phyloP scores from a whole-genome alignment of 1,139 yeast genomes.

The Sugiyamaella xylanicola region DNA sequence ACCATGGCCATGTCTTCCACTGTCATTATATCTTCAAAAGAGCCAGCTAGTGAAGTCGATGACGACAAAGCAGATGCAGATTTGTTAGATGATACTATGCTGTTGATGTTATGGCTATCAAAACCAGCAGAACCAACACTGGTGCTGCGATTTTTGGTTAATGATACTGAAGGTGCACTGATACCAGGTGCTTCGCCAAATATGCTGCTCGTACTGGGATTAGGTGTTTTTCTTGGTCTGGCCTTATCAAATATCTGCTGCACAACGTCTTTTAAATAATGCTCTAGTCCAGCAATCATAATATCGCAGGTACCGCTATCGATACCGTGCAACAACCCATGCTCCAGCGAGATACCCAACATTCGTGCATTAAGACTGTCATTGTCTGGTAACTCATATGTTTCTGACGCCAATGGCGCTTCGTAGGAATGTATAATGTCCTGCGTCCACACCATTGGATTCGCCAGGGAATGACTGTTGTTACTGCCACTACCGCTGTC shows the following conservation, averaged over 20 bases:
- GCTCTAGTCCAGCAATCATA: constrained; percentile 75
- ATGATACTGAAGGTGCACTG: not conserved
- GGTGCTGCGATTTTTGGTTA: not conserved
- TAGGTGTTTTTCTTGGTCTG: constrained; percentile 15
- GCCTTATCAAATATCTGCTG: constrained; percentile 67
- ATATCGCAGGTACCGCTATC: constrained; percentile 74
- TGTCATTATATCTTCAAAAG: constrained; percentile 36
- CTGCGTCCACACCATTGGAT: constrained; percentile 84
- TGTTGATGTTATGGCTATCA: not conserved
- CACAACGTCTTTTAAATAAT: constrained; percentile 70
- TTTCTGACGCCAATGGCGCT: constrained; percentile 77
- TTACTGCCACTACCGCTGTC: constrained; percentile 5
- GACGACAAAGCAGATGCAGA: no score
- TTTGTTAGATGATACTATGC: not conserved
- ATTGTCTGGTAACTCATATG: constrained; percentile 79
- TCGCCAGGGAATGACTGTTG: constrained; percentile 39
- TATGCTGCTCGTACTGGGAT: constrained; percentile 1
- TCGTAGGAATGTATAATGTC: constrained; percentile 90
- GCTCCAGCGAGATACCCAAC: constrained; percentile 84
- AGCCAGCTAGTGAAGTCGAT: constrained; percentile 7
- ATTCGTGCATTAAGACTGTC: constrained; percentile 70
- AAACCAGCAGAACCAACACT: not conserved
- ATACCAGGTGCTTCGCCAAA: not conserved
- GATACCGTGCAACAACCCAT: constrained; percentile 84
- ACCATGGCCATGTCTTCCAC: constrained; percentile 40